These are phyloP conservation scores for Calonectria fujianensis DNA, from an alignment of 2,329 filamentous ascomycete genomes.

Conservation along the genomic window DNA sequence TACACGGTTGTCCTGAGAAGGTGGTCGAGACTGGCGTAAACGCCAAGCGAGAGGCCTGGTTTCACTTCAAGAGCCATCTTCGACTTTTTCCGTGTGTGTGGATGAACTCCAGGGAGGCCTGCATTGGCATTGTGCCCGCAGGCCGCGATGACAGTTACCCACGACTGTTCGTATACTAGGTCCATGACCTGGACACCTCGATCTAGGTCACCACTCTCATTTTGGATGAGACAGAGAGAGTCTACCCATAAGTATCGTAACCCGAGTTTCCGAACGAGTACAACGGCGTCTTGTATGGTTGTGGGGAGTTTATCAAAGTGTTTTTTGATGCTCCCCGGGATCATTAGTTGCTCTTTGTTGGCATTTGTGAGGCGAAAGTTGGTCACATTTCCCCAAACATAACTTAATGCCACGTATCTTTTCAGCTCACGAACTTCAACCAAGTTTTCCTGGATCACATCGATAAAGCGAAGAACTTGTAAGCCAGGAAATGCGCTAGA, in stretches of 20 bases:
- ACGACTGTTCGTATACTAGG: constrained; percentile 37
- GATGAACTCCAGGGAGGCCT: constrained; percentile 18
- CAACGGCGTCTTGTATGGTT: constrained; percentile 12
- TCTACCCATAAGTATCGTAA: constrained; percentile 24
- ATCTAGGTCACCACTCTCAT: neutral
- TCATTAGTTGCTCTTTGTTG: constrained; percentile 21
- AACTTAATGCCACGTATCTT: constrained; percentile 40
- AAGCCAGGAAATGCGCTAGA: constrained; percentile 28
- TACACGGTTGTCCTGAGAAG: constrained; percentile 16
- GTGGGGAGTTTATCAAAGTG: neutral
- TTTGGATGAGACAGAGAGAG: constrained; percentile 13
- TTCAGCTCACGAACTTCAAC: constrained; percentile 5
- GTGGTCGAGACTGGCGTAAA: neutral
- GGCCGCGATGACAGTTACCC: constrained; percentile 39
- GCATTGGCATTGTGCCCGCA: constrained; percentile 37
- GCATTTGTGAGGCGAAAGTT: constrained; percentile 38
- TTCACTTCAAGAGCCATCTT: neutral
- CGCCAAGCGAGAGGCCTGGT: constrained; percentile 22
- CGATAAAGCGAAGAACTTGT: constrained; percentile 25
- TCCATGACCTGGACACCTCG: constrained; percentile 37
- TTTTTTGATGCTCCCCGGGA: neutral
- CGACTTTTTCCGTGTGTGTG: neutral
- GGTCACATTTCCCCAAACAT: constrained; percentile 37
- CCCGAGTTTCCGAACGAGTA: neutral
- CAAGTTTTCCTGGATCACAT: neutral